phyloP scores from a whole-genome alignment of 1,284 basidiomycete genomes.

The Ustilago xerochloae region DNA sequence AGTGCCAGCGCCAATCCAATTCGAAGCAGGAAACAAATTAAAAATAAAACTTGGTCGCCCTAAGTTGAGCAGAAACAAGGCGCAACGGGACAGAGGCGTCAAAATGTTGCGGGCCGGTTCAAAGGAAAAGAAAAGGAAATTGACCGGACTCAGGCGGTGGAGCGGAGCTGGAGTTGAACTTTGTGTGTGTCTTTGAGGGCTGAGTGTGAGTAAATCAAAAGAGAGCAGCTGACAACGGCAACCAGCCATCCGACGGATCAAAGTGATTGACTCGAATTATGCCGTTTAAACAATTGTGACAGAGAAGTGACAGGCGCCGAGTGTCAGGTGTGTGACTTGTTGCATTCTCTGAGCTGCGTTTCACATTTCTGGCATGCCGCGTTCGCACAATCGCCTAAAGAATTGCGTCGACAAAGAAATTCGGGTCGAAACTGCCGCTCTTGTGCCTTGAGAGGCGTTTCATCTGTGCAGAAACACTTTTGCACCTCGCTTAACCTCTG shows the following conservation, averaged over 20 bases:
- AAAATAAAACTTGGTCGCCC: not conserved
- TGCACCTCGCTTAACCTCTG: slow-evolving; percentile 10
- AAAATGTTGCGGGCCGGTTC: not conserved
- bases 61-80: not conserved
- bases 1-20: not conserved
- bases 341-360: slow-evolving; percentile 4
- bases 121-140: not conserved
- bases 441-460: not conserved
- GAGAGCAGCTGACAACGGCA: too few species aligned
- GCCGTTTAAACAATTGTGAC: not conserved
- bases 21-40: not conserved
- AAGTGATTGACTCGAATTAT: too few species aligned
- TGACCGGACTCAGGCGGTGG: not conserved
- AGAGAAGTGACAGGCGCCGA: not conserved
- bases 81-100: slow-evolving; percentile 5
- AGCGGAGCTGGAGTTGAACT: not conserved
- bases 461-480: not conserved
- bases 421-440: not conserved
- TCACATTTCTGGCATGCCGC: slow-evolving; percentile 5
- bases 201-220: too few species aligned
- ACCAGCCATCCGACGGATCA: too few species aligned
- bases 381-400: not conserved
- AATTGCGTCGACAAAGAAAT: not conserved
- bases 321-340: not conserved
- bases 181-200: too few species aligned